Conservation (phyloP, 805 yeast genomes). For the Metschnikowia borealis region DNA sequence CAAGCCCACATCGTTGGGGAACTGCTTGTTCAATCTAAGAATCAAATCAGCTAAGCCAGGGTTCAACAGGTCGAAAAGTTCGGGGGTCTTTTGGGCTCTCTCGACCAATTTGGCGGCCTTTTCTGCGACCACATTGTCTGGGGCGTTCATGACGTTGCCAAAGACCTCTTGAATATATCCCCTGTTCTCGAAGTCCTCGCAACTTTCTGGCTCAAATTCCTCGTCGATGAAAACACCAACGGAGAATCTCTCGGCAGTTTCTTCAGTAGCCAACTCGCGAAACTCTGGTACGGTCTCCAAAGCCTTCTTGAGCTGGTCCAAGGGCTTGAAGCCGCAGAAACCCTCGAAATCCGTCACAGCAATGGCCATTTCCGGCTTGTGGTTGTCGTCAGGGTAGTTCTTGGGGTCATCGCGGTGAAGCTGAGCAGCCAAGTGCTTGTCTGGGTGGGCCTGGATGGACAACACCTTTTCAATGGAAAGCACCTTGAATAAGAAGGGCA, state of each 20-base stretch:
- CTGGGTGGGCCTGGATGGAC: slow-evolving; percentile 97
- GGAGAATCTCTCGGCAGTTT: slow-evolving; percentile 51
- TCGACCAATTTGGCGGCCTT: slow-evolving; percentile 63
- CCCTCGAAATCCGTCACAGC: slow-evolving; percentile 96
- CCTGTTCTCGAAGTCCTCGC: slow-evolving; percentile 57
- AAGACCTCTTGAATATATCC: slow-evolving; percentile 70
- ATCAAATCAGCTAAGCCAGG: slow-evolving; percentile 66
- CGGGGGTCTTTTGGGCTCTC: slow-evolving; percentile 59
- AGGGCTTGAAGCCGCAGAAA: slow-evolving; percentile 95
- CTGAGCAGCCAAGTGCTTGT: slow-evolving; percentile 73
- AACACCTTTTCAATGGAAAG: slow-evolving; percentile 89
- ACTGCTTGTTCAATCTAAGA: slow-evolving; percentile 75
- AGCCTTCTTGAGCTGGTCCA: slow-evolving; percentile 66
- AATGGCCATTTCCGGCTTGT: slow-evolving; percentile 99
- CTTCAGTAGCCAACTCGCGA: slow-evolving; percentile 61
- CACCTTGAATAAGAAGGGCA: slow-evolving; percentile 93
- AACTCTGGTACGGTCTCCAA: slow-evolving; percentile 77
- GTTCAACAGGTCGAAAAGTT: slow-evolving; percentile 46
- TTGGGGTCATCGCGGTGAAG: slow-evolving; percentile 81
- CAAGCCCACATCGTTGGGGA: slow-evolving; percentile 90
- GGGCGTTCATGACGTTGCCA: slow-evolving; percentile 77
- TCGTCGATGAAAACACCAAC: slow-evolving; percentile 44
- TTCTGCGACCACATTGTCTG: slow-evolving; percentile 52
- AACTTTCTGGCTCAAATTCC: slow-evolving; percentile 36
- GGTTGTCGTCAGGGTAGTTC: slow-evolving; percentile 96